Percentiles rank a stretch among this genome's conserved stretches.
phyloP scores from a whole-genome alignment of 1,139 yeast species.

The Yamadazyma dushanensis region DNA sequence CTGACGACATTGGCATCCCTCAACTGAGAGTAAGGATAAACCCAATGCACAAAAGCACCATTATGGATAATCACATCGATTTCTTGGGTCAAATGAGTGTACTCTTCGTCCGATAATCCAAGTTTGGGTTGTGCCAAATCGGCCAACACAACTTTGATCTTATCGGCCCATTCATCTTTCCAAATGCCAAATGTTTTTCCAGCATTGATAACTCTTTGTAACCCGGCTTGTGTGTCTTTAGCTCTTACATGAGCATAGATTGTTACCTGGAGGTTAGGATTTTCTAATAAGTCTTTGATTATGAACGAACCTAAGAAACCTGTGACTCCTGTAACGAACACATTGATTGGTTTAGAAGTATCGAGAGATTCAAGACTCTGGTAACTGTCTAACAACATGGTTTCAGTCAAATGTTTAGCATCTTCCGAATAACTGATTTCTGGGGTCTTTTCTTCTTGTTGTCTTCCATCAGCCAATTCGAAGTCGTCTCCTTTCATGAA shows the following conservation, averaged over 20 bases:
- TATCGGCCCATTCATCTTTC: constrained; percentile 59
- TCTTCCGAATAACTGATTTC: constrained; percentile 62
- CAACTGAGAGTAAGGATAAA: constrained; percentile 85
- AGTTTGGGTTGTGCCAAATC: constrained; percentile 71
- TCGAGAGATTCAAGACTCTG: constrained; percentile 30
- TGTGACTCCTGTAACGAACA: constrained; percentile 92
- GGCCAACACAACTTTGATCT: constrained; percentile 77
- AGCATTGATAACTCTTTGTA: constrained; percentile 74
- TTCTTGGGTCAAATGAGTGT: constrained; percentile 56
- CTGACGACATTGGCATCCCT: constrained; percentile 93
- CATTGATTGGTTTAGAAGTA: constrained; percentile 47
- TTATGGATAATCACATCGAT: constrained; percentile 90
- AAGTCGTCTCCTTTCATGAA: constrained; percentile 48
- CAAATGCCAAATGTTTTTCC: constrained; percentile 85
- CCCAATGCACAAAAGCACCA: constrained; percentile 99
- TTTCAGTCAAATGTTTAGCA: constrained; percentile 57
- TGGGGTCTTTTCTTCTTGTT: constrained; percentile 17
- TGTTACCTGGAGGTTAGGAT: constrained; percentile 45
- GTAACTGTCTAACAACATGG: constrained; percentile 43
- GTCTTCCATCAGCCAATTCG: constrained; percentile 37
- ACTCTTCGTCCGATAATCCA: constrained; percentile 60
- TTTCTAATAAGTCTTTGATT: constrained; percentile 67
- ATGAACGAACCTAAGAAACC: constrained; percentile 95
- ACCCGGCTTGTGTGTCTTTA: constrained; percentile 59
- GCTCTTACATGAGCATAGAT: constrained; percentile 94